Conservation (phyloP, 176 grass and related monocot genomes). For the Oryza meridionalis region DNA sequence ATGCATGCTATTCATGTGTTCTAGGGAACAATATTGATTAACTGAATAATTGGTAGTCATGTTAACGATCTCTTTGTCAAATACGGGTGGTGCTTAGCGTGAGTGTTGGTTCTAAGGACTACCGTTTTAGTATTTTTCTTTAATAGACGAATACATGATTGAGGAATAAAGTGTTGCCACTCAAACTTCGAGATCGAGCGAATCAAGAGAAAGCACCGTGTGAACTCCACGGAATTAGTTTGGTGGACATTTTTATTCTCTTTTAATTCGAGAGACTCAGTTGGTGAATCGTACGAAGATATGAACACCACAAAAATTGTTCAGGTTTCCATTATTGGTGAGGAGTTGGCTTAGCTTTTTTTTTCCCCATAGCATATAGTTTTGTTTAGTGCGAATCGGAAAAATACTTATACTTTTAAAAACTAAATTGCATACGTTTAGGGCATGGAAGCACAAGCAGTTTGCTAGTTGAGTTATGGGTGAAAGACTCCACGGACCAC, state of each 20-base stretch:
- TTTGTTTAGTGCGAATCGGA: no score
- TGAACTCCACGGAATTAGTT: constrained; percentile 38
- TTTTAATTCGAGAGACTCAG: neutral
- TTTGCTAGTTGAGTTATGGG: no score
- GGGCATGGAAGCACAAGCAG: no score
- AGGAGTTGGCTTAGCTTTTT: constrained; percentile 3
- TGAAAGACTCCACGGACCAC: no score
- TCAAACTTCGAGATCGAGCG: neutral
- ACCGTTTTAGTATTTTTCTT: neutral
- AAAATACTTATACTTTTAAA: neutral
- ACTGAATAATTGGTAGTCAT: neutral
- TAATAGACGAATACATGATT: neutral
- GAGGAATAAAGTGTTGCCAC: constrained; percentile 8
- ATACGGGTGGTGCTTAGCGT: neutral
- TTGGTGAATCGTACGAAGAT: constrained; percentile 30
- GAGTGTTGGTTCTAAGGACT: neutral
- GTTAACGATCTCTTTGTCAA: neutral
- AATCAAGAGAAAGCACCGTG: constrained; percentile 10
- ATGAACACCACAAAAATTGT: constrained; percentile 15
- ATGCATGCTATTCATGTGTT: neutral
- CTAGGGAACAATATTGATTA: neutral
- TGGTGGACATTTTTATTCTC: constrained; percentile 10
- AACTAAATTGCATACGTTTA: no score
- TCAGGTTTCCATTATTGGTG: neutral
- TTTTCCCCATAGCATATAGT: neutral